Evolutionary conservation across 768 basidiomycete species (phyloP), one percentile per base, ranked within the genome.

Genomic region (Peribolospora kevripleyi): DNA sequence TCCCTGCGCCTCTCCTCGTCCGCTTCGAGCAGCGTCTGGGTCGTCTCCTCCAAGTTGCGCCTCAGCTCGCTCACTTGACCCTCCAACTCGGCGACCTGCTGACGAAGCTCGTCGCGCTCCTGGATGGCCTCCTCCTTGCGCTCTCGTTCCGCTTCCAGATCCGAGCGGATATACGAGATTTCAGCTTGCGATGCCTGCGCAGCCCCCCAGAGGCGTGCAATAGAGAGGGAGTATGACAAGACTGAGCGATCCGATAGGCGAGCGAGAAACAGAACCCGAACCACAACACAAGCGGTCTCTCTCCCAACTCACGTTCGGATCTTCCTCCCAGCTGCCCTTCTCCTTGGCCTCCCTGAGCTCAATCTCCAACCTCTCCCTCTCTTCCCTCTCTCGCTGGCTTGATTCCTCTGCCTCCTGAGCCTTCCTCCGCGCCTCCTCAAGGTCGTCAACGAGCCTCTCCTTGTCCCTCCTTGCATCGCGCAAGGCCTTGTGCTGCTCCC

Each of bases 151-250:
- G 65, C 70, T 4, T 72, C 72, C 40, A 86, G 72, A 25, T 80
- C 76, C 10, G 77, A 75, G 42, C 75, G 73, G 46, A 88, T 68
- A 6, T 78, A 72, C 42, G 82, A 79, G 52, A 87, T 77, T 68
- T 88, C 85, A 39, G 59, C 57, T 58, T 64, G 53, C 4, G 40
- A n/a, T 42, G 9, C 6, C 6, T 6, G 41, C 6, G 6, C 0
- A 5, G 37, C 4, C 9, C 7, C 38, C 6, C 13, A 40, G 25
- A 25, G 25, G 25, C 25, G 25, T 25, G 25, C 25, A 25, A 25
- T 25, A 25, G 25, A 25, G 25, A 25, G 25, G 25, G 25, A 25
- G 25, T 25, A 25, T 25, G 25, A 25, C 25, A 25, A 25, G 25
- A 25, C 25, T 5, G 36, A 13, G 40, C 11, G 11, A 38, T 11